Evolutionary conservation across 441 rosid genomes (phyloP).

Genomic region (Croton setiger): DNA sequence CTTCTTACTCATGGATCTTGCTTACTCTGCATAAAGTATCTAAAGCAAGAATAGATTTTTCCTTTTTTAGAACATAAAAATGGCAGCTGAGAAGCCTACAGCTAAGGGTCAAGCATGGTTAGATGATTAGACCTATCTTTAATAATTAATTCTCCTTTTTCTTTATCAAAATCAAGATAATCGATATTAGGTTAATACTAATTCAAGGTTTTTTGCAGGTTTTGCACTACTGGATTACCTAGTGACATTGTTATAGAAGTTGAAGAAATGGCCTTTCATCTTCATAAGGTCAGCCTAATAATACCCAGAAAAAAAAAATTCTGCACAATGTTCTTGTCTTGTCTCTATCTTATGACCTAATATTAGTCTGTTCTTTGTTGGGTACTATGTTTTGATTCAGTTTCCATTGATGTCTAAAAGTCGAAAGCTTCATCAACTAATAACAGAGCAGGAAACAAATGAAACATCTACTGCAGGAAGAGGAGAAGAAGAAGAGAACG

Average conservation of each 20-base stretch:
- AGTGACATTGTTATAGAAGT: slow-evolving; percentile 89
- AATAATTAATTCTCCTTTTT: background rate
- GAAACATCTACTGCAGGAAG: slow-evolving; percentile 11
- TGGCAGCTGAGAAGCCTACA: slow-evolving; percentile 69
- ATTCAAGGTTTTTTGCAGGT: slow-evolving; percentile 44
- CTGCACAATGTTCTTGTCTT: too few relatives aligned
- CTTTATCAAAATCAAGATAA: background rate
- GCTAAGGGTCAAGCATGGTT: slow-evolving; percentile 96
- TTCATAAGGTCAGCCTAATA: slow-evolving; percentile 73
- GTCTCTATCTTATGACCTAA: background rate
- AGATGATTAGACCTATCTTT: background rate
- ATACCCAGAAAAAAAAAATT: background rate
- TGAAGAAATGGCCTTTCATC: slow-evolving; percentile 92
- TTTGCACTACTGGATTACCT: slow-evolving; percentile 92
- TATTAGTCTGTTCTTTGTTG: background rate
- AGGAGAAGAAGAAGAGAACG: slow-evolving; percentile 21
- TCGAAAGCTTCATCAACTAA: slow-evolving; percentile 70
- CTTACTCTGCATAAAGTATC: slow-evolving; percentile 12
- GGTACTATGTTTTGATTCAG: slow-evolving; percentile 38
- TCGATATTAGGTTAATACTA: background rate
- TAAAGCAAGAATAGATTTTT: slow-evolving; percentile 13
- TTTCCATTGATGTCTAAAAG: slow-evolving; percentile 95
- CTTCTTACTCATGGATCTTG: slow-evolving; percentile 28
- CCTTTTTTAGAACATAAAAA: slow-evolving; percentile 15
- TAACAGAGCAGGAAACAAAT: slow-evolving; percentile 66